Conservation (phyloP, 179 eudicot genomes). For the Sideroxylon spinosum region DNA sequence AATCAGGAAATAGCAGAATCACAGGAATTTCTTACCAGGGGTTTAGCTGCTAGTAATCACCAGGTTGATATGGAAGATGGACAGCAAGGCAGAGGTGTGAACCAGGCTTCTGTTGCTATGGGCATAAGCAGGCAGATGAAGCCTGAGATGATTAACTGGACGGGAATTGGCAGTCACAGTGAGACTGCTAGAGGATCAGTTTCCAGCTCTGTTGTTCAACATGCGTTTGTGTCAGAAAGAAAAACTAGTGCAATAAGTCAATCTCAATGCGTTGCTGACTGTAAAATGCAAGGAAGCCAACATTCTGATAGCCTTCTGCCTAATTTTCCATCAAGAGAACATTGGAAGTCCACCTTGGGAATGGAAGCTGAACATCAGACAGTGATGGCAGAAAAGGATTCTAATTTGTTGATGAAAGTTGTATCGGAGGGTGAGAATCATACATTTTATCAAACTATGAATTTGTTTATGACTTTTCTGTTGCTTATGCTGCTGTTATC, state of each 20-base stretch:
- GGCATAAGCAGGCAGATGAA: slow-evolving; percentile 44
- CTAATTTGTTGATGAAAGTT: slow-evolving; percentile 31
- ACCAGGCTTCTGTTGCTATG: slow-evolving; percentile 28
- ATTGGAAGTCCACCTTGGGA: slow-evolving; percentile 47
- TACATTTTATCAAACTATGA: background rate
- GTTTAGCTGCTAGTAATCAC: slow-evolving; percentile 30
- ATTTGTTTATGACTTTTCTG: background rate
- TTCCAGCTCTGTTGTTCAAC: slow-evolving; percentile 31
- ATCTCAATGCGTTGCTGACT: slow-evolving; percentile 34
- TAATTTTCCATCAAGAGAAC: slow-evolving; percentile 26
- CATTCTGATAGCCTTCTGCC: slow-evolving; percentile 41
- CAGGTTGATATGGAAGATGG: slow-evolving; percentile 31
- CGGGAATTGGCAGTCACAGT: slow-evolving; percentile 28
- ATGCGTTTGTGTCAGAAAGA: slow-evolving; percentile 34
- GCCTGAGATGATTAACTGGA: slow-evolving; percentile 51
- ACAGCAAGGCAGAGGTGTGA: slow-evolving; percentile 32
- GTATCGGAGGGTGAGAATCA: slow-evolving; percentile 39
- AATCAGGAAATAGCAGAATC: slow-evolving; percentile 37
- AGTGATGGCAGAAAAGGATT: slow-evolving; percentile 34
- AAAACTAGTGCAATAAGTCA: slow-evolving; percentile 26
- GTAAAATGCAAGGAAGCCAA: slow-evolving; percentile 35
- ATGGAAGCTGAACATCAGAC: slow-evolving; percentile 35
- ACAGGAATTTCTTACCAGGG: slow-evolving; percentile 32
- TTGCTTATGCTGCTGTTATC: slow-evolving; percentile 13
- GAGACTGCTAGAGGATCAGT: slow-evolving; percentile 36